phyloP scores from a whole-genome alignment of 2,329 filamentous ascomycete species.

The Ophiocordyceps camponoti-leonardi region DNA sequence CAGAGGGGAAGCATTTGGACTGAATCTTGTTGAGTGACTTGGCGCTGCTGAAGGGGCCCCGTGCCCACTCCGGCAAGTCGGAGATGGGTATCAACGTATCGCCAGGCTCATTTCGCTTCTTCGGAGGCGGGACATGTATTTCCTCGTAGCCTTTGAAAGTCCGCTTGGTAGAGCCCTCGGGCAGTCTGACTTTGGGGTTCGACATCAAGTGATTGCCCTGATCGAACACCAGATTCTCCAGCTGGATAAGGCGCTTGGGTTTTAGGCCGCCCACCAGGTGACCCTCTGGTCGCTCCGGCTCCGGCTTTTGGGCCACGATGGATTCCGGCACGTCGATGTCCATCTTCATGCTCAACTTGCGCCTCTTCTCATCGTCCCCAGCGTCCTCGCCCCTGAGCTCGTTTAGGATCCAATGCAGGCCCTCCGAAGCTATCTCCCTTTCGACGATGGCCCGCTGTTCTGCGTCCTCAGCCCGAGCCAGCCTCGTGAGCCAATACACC shows the following conservation, averaged over 20 bases:
- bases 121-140: slow-evolving; percentile 88
- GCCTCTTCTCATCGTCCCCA: slow-evolving; percentile 38
- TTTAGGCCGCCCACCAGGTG: slow-evolving; percentile 67
- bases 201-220: slow-evolving; percentile 99
- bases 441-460: slow-evolving; percentile 63
- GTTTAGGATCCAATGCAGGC: slow-evolving; percentile 70
- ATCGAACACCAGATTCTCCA: slow-evolving; percentile 93
- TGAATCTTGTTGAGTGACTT: slow-evolving; percentile 90
- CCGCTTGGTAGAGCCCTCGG: slow-evolving; percentile 85
- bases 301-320: slow-evolving; percentile 29
- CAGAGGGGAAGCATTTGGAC: slow-evolving; percentile 78
- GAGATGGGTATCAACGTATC: slow-evolving; percentile 71
- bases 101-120: slow-evolving; percentile 64
- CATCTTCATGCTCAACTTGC: slow-evolving; percentile 83
- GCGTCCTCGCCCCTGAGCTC: slow-evolving; percentile 64
- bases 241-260: slow-evolving; percentile 73
- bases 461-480: slow-evolving; percentile 67
- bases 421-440: slow-evolving; percentile 80
- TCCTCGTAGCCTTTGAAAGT: slow-evolving; percentile 98
- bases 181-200: slow-evolving; percentile 87
- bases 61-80: slow-evolving; percentile 86
- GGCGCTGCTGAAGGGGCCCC: slow-evolving; percentile 66
- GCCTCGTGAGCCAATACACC: slow-evolving; percentile 84
- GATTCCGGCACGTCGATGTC: slow-evolving; percentile 63
- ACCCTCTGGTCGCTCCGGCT: slow-evolving; percentile 43